Evolutionary conservation across 495 filamentous ascomycete genomes (phyloP).

Genomic region (Talaromyces borbonicus): DNA sequence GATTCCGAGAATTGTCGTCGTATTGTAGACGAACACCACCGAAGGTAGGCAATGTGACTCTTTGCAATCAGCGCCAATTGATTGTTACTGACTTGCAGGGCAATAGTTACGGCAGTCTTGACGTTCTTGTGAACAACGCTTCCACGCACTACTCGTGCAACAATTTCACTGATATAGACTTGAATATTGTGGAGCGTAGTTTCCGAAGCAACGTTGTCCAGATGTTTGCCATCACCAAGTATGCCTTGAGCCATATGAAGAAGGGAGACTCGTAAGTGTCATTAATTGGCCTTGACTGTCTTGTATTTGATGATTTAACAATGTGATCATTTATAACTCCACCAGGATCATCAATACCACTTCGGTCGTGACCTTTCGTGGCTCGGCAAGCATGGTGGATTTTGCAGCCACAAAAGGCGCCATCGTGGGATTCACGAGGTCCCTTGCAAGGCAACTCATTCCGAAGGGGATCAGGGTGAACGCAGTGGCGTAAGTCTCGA

Average conservation of each 20-base stretch:
- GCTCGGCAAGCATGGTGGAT: slow-evolving; percentile 44
- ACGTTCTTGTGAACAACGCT: slow-evolving; percentile 55
- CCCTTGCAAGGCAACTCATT: slow-evolving; percentile 43
- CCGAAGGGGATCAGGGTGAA: slow-evolving; percentile 56
- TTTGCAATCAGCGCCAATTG: no score
- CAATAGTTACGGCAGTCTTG: slow-evolving; percentile 33
- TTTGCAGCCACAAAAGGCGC: slow-evolving; percentile 55
- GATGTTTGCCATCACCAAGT: slow-evolving; percentile 56
- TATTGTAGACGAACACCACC: slow-evolving; percentile 42
- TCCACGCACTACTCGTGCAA: slow-evolving; percentile 43
- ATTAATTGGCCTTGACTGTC: not conserved
- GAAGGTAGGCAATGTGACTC: slow-evolving; percentile 26
- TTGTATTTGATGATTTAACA: slow-evolving; percentile 6
- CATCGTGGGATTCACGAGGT: slow-evolving; percentile 48
- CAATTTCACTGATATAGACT: slow-evolving; percentile 42
- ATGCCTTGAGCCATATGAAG: slow-evolving; percentile 44
- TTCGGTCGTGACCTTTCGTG: slow-evolving; percentile 44
- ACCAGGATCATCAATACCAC: slow-evolving; percentile 51
- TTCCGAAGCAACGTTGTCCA: slow-evolving; percentile 52
- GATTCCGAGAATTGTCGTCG: slow-evolving; percentile 34
- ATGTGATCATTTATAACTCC: not conserved
- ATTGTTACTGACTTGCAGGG: not conserved
- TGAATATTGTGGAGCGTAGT: slow-evolving; percentile 39
- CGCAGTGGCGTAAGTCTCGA: slow-evolving; percentile 41
- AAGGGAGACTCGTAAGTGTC: slow-evolving; percentile 33